Evolutionary conservation across 129 eudicot species (phyloP).

Genomic region (Centella asiatica): DNA sequence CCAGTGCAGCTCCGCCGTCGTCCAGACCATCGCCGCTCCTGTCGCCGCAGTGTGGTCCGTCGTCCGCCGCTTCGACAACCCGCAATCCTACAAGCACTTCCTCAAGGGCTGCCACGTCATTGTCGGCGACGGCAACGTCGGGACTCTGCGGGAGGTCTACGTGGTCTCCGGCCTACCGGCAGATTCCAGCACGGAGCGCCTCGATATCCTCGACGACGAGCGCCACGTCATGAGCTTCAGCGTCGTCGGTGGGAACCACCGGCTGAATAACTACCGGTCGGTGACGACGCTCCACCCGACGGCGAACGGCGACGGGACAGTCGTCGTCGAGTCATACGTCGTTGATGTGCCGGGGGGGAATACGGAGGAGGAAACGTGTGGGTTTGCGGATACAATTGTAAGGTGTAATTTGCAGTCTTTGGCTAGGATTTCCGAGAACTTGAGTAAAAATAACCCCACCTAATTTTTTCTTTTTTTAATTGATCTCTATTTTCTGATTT

Average conservation of each 20-base stretch:
- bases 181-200: conserved; percentile 6
- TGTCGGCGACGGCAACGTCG: neutral
- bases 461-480: neutral
- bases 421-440: neutral
- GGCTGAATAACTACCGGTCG: conserved; percentile 14
- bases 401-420: neutral
- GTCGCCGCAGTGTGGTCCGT: conserved; percentile 9
- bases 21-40: neutral
- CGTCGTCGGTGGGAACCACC: neutral
- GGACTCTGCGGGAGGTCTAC: neutral
- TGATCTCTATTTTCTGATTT: neutral
- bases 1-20: conserved; percentile 13
- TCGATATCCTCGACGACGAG: conserved; percentile 9
- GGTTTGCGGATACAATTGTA: neutral
- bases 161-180: conserved; percentile 8
- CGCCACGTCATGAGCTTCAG: conserved; percentile 5
- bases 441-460: neutral
- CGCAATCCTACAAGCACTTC: conserved; percentile 11
- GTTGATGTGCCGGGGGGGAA: conserved; percentile 3
- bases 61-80: conserved; percentile 11
- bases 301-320: neutral
- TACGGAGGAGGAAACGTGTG: neutral
- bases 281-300: conserved; percentile 6
- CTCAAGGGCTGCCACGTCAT: conserved; percentile 9
- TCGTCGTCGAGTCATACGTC: conserved; percentile 4